A percentile compares a stretch with the other conserved stretches of the same genome.
phyloP scores from a whole-genome alignment of 345 rosid genomes.

The Chamaenerion angustifolium region DNA sequence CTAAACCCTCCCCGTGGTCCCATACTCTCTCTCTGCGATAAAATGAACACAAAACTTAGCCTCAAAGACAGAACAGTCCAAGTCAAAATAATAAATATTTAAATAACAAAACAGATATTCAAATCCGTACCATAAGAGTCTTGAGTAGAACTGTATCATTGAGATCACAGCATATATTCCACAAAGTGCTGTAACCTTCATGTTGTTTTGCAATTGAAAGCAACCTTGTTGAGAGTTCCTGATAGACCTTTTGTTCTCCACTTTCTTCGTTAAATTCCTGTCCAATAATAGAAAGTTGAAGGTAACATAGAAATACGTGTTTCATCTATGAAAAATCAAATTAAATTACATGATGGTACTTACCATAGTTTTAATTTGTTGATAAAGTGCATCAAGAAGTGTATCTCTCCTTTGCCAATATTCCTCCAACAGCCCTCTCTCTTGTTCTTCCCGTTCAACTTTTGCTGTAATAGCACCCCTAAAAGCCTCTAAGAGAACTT shows the following conservation, averaged over 20 bases:
- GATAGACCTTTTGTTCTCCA: conserved; percentile 32
- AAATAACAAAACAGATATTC: conserved; percentile 2
- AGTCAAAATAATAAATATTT: not conserved
- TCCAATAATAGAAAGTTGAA: conserved; percentile 4
- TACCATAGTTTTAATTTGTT: conserved; percentile 40
- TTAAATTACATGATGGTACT: conserved; percentile 10
- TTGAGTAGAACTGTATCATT: conserved; percentile 62
- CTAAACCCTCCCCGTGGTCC: conserved; percentile 93
- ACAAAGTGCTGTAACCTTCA: conserved; percentile 66
- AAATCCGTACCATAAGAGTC: conserved; percentile 62
- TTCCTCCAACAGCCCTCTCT: conserved; percentile 51
- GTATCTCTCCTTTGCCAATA: conserved; percentile 69
- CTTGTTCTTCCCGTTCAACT: conserved; percentile 58
- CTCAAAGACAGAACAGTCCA: not conserved
- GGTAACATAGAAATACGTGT: not conserved
- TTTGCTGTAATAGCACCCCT: conserved; percentile 54
- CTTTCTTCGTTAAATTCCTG: conserved; percentile 35
- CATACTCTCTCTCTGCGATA: conserved; percentile 64
- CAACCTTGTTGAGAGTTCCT: conserved; percentile 56
- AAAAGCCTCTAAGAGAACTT: conserved; percentile 62
- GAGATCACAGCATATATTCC: conserved; percentile 78
- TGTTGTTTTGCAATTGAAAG: conserved; percentile 60
- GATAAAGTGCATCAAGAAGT: conserved; percentile 55
- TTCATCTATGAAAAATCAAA: conserved; percentile 4
- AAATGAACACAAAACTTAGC: not conserved